phyloP scores from a whole-genome alignment of 2,329 filamentous ascomycete genomes.

The Epicoccum nigrum region DNA sequence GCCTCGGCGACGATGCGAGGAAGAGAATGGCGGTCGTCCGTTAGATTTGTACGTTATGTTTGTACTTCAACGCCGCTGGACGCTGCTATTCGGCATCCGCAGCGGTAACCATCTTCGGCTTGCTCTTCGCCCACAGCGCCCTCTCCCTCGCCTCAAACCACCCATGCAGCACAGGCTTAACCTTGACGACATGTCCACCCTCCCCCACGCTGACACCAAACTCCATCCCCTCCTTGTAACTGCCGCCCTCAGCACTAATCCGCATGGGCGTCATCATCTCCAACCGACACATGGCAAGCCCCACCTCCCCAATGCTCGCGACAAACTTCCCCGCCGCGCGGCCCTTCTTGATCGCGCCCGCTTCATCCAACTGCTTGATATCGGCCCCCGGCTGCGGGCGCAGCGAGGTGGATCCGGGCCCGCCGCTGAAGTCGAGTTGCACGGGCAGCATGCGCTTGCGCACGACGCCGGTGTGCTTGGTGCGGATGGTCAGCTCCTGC shows the following conservation, averaged over 20 bases:
- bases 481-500: constrained; percentile 95
- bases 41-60: no score
- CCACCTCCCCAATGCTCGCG: constrained; percentile 79
- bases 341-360: constrained; percentile 53
- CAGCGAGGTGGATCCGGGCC: background rate
- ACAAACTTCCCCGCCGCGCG: constrained; percentile 84
- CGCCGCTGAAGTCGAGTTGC: constrained; percentile 63
- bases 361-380: constrained; percentile 58
- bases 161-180: constrained; percentile 74
- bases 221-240: constrained; percentile 63
- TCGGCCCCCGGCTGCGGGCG: constrained; percentile 53
- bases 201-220: constrained; percentile 48
- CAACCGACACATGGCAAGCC: constrained; percentile 82
- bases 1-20: no score
- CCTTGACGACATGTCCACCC: constrained; percentile 36
- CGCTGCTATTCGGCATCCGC: background rate
- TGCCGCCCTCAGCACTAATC: constrained; percentile 70
- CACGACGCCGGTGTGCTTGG: constrained; percentile 91
- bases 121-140: constrained; percentile 39
- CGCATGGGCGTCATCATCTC: constrained; percentile 87
- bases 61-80: no score
- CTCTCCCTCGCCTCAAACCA: constrained; percentile 64
- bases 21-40: no score
- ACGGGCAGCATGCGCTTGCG: constrained; percentile 88
- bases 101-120: constrained; percentile 18